Base-by-base conservation (phyloP, 2,329 filamentous ascomycete genomes). In the Leptographium lundbergii region DNA sequence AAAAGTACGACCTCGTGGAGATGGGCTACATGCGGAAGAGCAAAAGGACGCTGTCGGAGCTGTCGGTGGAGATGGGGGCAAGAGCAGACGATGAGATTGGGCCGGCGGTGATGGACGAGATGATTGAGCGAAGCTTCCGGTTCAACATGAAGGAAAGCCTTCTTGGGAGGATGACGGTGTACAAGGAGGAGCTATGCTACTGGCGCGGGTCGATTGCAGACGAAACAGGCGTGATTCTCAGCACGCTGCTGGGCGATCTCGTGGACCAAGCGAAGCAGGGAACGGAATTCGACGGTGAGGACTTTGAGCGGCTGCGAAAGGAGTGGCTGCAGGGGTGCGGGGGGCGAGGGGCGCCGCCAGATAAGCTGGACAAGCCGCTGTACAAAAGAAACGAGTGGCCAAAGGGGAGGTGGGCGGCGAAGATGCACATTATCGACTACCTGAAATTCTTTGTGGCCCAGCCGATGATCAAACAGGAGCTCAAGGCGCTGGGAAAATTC, bases 181-280 rank as follows among this genome's bases (percentile, higher is more conserved):
- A 78, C 67, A 86, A 87, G 61, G 84, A 88, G 56, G 75, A 71
- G 4, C 69, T 85, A 0, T 82, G 80, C 39, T 90, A 91, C 61
- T 74, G 77, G 14, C 74, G 78, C 14, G 77, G 79, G 25, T 75
- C 69, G 0, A 80, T 85, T 42, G 69, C 68, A 4, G 68, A 77
- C 13, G 57, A 68, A 0, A 67, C 72, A 4, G 81, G 79, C 0
- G 66, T 79, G 0, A 64, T 70, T 0, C 71, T 87, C 5, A 81
- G 81, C 59, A 75, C 73, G 0, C 69, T 84, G 0, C 75, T 81
- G 1, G 73, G 76, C 24, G 69, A 76, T 0, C 71, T 86, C 0
- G 79, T 86, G 2, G 84, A 87, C 62, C 76, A 81, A 63, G 66
- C 73, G 1, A 81, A 84, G 67, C 77, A 84, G 65, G 76, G 81